Evolutionary conservation across 169 alveolate species (phyloP), one percentile per base, ranked within the genome.

Genomic region (Cryptosporidium viatorum): DNA sequence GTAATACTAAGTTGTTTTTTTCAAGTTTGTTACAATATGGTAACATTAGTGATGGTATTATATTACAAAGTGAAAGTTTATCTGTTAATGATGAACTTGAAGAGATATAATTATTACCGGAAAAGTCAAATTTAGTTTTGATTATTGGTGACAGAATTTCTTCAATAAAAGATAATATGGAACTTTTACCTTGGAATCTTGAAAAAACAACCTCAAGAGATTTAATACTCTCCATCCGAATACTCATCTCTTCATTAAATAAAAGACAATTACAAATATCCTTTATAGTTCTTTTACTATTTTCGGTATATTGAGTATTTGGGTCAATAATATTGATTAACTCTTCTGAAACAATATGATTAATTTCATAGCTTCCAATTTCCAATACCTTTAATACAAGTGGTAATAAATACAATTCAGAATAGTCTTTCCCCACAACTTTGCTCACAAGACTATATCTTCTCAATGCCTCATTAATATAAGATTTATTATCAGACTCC

Each of bases 361-460:
- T 62, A 0, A 80, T 35, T 31, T 80, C 89, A 29, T 80, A 59
- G 62, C 55, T 62, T 23, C 80, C 89, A 4, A 50, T 39, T 62
- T 80, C 89, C 23, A 80, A 33, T 14, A 62, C 51, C 23, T 65
- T 80, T 41, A 65, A 65, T 33, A 80, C 39, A 45, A 80, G 73
- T 14, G 89, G 89, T 21, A 80, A 35, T 62, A 80, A 80, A 48
- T 67, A 65, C 5, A 41, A 62, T 14, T 65, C 80, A 29, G 70
- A 60, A 16, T 80, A 37, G 12, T 80, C 89, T 16, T 65, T 80
- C 55, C 89, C 89, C 55, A 80, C 75, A 62, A 80, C 89, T 62
- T 80, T 59, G 48, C 89, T 80, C 41, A 80, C 89, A 80, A 80
- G n/a, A 31, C 89, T 33, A 62, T 80, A 80, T 43, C 89, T 35